These are phyloP conservation scores for Cyclanthera cordifolia DNA, from an alignment of 306 rosid species.

Conservation along the genomic window DNA sequence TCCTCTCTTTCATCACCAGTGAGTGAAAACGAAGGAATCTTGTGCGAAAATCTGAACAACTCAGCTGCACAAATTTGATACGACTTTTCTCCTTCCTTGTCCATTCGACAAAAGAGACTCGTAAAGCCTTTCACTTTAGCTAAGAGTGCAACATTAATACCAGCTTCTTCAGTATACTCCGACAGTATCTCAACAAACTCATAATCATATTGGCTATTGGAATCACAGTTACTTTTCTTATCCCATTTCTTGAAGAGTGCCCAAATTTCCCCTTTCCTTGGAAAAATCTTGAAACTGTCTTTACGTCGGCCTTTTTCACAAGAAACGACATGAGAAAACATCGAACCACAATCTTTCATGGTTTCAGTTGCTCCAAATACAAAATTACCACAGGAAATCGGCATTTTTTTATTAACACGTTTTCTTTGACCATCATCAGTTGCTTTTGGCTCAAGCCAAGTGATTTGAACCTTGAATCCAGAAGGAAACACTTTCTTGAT, in stretches of 20 bases:
- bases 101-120: constrained; percentile 44
- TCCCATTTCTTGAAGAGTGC: constrained; percentile 80
- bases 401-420: constrained; percentile 36
- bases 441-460: constrained; percentile 68
- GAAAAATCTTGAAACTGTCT: constrained; percentile 36
- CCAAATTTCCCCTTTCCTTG: constrained; percentile 80
- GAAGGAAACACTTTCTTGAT: constrained; percentile 46
- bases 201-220: constrained; percentile 34
- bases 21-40: constrained; percentile 64
- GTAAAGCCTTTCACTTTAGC: constrained; percentile 60
- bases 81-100: constrained; percentile 18
- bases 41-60: constrained; percentile 73
- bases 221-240: constrained; percentile 37
- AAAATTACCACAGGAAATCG: constrained; percentile 65
- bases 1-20: constrained; percentile 58
- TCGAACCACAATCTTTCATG: constrained; percentile 17
- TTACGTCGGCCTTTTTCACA: constrained; percentile 26
- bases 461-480: constrained; percentile 53
- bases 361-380: constrained; percentile 25
- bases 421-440: constrained; percentile 27
- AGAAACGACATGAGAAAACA: constrained; percentile 64
- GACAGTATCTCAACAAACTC: constrained; percentile 61
- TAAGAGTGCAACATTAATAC: constrained; percentile 56
- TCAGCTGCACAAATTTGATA: constrained; percentile 39
- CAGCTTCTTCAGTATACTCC: constrained; percentile 39